Evolutionary conservation across 441 rosid genomes (phyloP).

Genomic region (Croton setiger): DNA sequence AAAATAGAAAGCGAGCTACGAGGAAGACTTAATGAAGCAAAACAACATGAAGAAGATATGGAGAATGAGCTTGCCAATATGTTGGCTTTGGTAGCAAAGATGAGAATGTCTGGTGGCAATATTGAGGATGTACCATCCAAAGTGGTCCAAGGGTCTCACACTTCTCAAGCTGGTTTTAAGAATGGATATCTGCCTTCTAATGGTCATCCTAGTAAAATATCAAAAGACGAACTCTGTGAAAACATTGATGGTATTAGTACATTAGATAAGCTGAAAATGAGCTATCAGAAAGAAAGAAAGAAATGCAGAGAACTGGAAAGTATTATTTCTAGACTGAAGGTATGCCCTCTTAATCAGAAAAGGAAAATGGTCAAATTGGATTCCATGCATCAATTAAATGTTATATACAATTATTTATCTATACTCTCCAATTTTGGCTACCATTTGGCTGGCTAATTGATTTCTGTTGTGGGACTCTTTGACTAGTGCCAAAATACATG

Average conservation of each 20-base stretch:
- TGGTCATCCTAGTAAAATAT: slow-evolving; percentile 23
- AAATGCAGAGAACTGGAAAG: slow-evolving; percentile 52
- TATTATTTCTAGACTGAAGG: slow-evolving; percentile 51
- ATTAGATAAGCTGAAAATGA: slow-evolving; percentile 34
- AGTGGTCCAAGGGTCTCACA: slow-evolving; percentile 18
- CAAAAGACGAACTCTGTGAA: slow-evolving; percentile 28
- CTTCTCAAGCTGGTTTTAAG: slow-evolving; percentile 26
- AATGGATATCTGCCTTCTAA: slow-evolving; percentile 31
- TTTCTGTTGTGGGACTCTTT: background rate
- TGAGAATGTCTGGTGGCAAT: slow-evolving; percentile 36
- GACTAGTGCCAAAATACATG: background rate
- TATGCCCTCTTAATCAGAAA: slow-evolving; percentile 22
- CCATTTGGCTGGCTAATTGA: background rate
- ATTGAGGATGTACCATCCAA: slow-evolving; percentile 26
- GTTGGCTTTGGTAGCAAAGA: slow-evolving; percentile 59
- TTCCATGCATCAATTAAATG: background rate
- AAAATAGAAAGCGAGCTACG: slow-evolving; percentile 38
- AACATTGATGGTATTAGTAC: slow-evolving; percentile 28
- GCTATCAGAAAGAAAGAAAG: slow-evolving; percentile 42
- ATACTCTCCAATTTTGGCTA: background rate
- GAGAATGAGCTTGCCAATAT: slow-evolving; percentile 63
- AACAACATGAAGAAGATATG: slow-evolving; percentile 46
- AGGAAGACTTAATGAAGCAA: slow-evolving; percentile 48
- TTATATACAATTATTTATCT: background rate
- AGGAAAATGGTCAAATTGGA: slow-evolving; percentile 2